Conservation (phyloP, 2,329 filamentous ascomycete species). For the Cordyceps javanica region DNA sequence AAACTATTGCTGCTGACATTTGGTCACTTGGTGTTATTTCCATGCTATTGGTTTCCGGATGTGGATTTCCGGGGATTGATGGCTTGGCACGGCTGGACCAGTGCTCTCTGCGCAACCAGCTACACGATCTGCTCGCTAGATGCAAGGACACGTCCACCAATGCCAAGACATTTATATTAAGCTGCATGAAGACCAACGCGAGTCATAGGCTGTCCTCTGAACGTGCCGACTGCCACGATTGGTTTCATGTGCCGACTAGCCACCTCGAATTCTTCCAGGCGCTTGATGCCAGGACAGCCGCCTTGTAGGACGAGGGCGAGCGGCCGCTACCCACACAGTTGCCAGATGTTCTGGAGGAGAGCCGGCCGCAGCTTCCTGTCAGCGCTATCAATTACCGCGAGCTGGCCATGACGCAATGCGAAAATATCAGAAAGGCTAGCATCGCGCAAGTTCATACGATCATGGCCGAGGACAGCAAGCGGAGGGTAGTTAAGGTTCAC, state of each 20-base stretch:
- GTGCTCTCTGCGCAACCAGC: slow-evolving; percentile 17
- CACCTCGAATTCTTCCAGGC: slow-evolving; percentile 26
- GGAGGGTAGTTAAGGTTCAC: neutral
- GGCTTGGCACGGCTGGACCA: slow-evolving; percentile 25
- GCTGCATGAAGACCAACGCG: slow-evolving; percentile 26
- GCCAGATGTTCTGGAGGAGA: slow-evolving; percentile 19
- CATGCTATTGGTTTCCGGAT: slow-evolving; percentile 29
- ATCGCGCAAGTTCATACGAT: neutral
- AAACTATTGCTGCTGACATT: slow-evolving; percentile 40
- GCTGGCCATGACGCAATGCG: neutral
- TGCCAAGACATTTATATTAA: slow-evolving; percentile 24
- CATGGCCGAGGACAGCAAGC: neutral
- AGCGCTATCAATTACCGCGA: neutral
- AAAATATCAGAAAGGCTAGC: neutral
- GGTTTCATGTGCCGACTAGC: slow-evolving; percentile 27
- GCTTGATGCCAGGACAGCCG: slow-evolving; percentile 25
- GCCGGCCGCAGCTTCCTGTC: neutral
- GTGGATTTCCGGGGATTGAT: slow-evolving; percentile 16
- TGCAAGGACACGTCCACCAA: slow-evolving; percentile 18
- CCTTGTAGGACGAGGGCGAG: slow-evolving; percentile 22
- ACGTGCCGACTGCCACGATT: slow-evolving; percentile 26
- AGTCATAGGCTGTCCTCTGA: slow-evolving; percentile 22
- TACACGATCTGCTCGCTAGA: slow-evolving; percentile 15
- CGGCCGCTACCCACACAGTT: slow-evolving; percentile 29
- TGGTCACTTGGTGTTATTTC: slow-evolving; percentile 47